Evolutionary conservation across 768 basidiomycete genomes (phyloP).

Genomic region (Boletellus sp.): DNA sequence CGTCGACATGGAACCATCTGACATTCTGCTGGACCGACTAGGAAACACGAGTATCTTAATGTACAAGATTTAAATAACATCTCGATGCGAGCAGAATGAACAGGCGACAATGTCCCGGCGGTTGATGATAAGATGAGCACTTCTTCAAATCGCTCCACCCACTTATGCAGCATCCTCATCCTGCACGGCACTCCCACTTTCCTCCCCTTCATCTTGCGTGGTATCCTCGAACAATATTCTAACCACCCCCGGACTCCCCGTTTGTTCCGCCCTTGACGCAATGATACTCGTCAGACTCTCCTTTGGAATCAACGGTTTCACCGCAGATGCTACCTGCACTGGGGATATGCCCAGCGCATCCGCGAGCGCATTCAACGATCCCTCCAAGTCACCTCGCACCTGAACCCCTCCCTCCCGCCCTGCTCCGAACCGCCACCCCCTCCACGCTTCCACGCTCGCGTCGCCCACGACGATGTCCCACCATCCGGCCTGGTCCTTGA

Average conservation of each 20-base stretch:
- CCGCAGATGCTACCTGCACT: slow-evolving; percentile 58
- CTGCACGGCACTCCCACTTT: background rate
- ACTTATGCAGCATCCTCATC: background rate
- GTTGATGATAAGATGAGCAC: background rate
- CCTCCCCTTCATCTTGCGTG: background rate
- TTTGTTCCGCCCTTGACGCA: slow-evolving; percentile 39
- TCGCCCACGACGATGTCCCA: slow-evolving; percentile 34
- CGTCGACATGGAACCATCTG: too few species aligned
- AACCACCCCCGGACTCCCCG: slow-evolving; percentile 40
- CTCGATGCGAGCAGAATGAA: too few species aligned
- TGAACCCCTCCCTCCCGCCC: background rate
- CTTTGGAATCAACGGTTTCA: slow-evolving; percentile 56
- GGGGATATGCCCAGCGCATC: slow-evolving; percentile 58
- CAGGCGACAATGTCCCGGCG: too few species aligned
- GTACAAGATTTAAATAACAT: too few species aligned
- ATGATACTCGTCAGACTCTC: slow-evolving; percentile 57
- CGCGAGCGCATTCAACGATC: slow-evolving; percentile 57
- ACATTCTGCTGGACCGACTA: too few species aligned
- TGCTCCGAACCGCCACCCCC: slow-evolving; percentile 3
- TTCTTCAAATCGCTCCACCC: background rate
- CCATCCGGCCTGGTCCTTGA: slow-evolving; percentile 54
- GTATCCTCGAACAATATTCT: slow-evolving; percentile 31
- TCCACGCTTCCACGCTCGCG: background rate
- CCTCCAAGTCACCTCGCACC: slow-evolving; percentile 45
- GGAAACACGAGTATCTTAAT: too few species aligned